Base-by-base conservation (phyloP, 352 stramenopile species). In the Pseudoperonospora humuli region DNA sequence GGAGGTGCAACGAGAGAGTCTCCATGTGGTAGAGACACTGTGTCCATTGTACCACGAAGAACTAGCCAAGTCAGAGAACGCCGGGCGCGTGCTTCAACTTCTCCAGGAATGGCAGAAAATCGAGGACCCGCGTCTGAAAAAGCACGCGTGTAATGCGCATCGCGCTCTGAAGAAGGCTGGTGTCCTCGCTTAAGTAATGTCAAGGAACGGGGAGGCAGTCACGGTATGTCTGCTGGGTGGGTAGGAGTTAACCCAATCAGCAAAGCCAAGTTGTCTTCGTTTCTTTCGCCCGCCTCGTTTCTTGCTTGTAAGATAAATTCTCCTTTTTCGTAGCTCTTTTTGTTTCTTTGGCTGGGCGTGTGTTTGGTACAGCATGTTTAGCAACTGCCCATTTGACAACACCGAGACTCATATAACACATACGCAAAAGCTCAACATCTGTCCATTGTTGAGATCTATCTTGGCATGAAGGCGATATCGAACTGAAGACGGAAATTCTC, bases 11-110 rank as follows among this genome's bases (percentile, higher is more conserved):
- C 75, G 80, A 39, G 77, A 86, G 45, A 90, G 80, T 65, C 74
- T 93, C 49, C 77, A 83, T 64, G 77, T 93, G 51, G 75, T 93
- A 70, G 77, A 88, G 65, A 85, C 66, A 45, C 69, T 93, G 39
- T 90, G 80, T 31, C 70, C 77, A 53, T 49, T 88, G 54, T 93
- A 90, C 51, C 72, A 84, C 31, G 72, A 88, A 35, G 77, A 93
- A 44, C 59, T 90, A 34, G 69, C 77, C 47, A 84, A 86, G 49
- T 70, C 79, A 7, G 54, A 64, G 13, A 78, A 56, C 28, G 75
- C 79, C 14, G 47, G 41, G 8, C 66, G 78, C 15, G 74, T 93
- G 25, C 56, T 93, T 23, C 28, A 57, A 15, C 55, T 93, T 33
- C 68, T 90, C 19, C 64, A 86, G 54, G 65, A 74, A 50, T 92